A percentile compares a stretch with the other conserved stretches of the same genome.
phyloP scores from a whole-genome alignment of 2,329 filamentous ascomycete species.

The Ceratocystis colombiana region DNA sequence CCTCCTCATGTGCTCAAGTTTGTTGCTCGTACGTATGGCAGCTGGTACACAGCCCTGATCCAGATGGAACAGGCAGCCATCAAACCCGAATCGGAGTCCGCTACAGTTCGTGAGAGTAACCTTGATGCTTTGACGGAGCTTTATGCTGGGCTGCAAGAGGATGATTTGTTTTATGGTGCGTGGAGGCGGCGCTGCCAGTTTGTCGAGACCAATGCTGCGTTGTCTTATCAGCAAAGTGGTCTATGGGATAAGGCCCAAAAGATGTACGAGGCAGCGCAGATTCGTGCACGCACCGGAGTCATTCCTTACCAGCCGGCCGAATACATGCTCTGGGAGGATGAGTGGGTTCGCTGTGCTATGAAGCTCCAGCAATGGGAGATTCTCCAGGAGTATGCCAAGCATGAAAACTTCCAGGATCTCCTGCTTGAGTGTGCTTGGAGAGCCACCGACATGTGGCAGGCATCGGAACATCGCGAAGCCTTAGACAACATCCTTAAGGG shows the following conservation, averaged over 20 bases:
- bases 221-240: conserved; percentile 97
- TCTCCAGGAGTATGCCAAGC: conserved; percentile 91
- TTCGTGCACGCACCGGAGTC: conserved; percentile 93
- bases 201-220: conserved; percentile 89
- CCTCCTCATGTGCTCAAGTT: conserved; percentile 96
- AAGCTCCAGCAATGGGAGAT: conserved; percentile 99
- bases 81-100: conserved; percentile 71
- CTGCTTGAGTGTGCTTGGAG: conserved; percentile 93
- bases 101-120: conserved; percentile 81
- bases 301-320: conserved; percentile 92
- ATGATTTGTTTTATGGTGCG: conserved; percentile 94
- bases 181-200: conserved; percentile 94
- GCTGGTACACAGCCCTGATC: conserved; percentile 89
- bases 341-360: conserved; percentile 95
- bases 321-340: conserved; percentile 99
- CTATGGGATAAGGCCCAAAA: conserved; percentile 99
- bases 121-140: conserved; percentile 91
- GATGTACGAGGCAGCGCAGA: conserved; percentile 91
- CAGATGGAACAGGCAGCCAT: conserved; percentile 86
- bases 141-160: conserved; percentile 82
- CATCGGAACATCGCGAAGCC: conserved; percentile 72
- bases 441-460: conserved; percentile 90
- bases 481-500: conserved; percentile 91
- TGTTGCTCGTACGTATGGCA: conserved; percentile 84
- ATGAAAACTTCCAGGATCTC: conserved; percentile 96